Base-by-base conservation (phyloP, 164 flowering plant species). In the Magnolia changhungtana region DNA sequence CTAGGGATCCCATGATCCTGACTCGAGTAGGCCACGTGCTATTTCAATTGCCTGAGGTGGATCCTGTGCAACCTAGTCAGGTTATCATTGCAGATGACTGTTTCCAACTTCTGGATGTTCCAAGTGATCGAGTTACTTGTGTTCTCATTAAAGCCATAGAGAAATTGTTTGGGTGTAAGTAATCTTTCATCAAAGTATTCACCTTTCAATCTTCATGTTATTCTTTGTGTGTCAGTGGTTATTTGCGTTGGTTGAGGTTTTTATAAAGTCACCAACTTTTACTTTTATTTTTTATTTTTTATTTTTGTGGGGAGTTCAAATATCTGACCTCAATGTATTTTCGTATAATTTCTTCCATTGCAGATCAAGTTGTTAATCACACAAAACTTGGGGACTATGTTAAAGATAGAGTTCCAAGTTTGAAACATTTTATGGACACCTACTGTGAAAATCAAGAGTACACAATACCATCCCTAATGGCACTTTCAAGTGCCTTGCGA, bases 71-170 rank as follows among this genome's bases (percentile, higher is more conserved):
- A 71, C 93, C 92, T 55, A 82, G 79, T 76, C 86, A 83, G 24
- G 63, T 95, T 50, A 81, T 92, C 64, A 81, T 95, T 82, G 83
- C 97, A 14, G 93, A 90, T 67, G 99, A 93, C 80, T 95, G 98
- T 81, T 95, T 95, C 80, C 84, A 79, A 74, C 91, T 90, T 78
- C 80, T 89, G 78, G 84, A 78, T 69, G 79, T 88, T 74, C 95
- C 92, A 64, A 75, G 78, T 75, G 84, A 87, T 71, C 85, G 81
- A 81, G 76, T 89, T 27, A 81, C 81, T 66, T 81, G 80, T 72
- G 80, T 80, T 74, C 84, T 92, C 61, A 78, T 80, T 59, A 77
- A 80, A 74, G 81, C 97, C 55, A 80, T 88, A n/a, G 85, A 90
- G 83, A 89, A 89, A 78, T 55, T 90, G 63, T 90, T 81, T 83